Conservation (phyloP, 1,284 basidiomycete species). For the Puccinia polysora region DNA sequence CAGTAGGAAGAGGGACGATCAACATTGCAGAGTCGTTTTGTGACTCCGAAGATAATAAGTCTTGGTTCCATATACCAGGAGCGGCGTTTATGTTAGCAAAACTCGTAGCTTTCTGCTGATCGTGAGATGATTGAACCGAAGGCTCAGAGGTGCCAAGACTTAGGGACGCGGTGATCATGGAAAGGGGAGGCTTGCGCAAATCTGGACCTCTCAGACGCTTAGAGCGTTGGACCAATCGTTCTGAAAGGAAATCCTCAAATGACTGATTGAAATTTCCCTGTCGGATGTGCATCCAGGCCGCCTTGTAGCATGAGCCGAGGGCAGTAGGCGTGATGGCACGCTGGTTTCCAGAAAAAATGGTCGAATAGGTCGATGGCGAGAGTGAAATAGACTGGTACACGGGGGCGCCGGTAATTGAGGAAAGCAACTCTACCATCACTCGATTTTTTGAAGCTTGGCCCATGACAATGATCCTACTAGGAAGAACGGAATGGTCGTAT, state of each 20-base stretch:
- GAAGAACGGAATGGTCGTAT: conserved; percentile 38
- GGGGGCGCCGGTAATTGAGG: conserved; percentile 27
- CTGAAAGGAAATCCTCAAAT: conserved; percentile 19
- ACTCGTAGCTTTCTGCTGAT: background rate
- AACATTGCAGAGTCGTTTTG: conserved; percentile 13
- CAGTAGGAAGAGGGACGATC: conserved; percentile 13
- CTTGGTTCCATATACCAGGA: conserved; percentile 8
- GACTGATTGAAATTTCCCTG: conserved; percentile 7
- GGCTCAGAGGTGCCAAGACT: conserved; percentile 16
- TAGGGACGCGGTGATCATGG: conserved; percentile 11
- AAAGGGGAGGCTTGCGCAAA: background rate
- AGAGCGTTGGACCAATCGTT: conserved; percentile 14
- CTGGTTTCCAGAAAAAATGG: conserved; percentile 22
- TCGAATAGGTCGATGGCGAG: conserved; percentile 11
- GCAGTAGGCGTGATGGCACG: conserved; percentile 20
- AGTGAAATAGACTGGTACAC: conserved; percentile 30
- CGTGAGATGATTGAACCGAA: conserved; percentile 3
- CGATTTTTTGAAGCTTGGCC: conserved; percentile 24
- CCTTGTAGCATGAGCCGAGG: conserved; percentile 33
- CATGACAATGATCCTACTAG: conserved; percentile 19
- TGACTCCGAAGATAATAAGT: background rate
- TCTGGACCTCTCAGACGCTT: conserved; percentile 13
- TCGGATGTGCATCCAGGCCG: conserved; percentile 26
- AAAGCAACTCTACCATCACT: conserved; percentile 33
- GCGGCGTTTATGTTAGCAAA: conserved; percentile 3